A percentile compares a stretch with the other conserved stretches of the same genome.
Evolutionary conservation across 2,329 filamentous ascomycete species (phyloP).

Genomic region (Apiospora saccharicola): DNA sequence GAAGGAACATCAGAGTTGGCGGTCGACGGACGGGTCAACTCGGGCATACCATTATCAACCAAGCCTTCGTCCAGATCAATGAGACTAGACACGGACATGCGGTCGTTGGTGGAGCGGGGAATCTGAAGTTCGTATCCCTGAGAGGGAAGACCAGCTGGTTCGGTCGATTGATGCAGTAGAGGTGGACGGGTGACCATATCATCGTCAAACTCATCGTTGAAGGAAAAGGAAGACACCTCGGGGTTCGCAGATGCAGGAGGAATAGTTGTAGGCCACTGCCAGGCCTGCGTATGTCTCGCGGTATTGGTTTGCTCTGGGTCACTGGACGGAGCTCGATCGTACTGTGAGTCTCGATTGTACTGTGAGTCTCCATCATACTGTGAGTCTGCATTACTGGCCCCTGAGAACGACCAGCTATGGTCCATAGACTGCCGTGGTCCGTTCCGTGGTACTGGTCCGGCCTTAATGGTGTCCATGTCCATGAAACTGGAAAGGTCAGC

Average conservation of each 20-base stretch:
- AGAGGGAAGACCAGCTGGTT: constrained; percentile 52
- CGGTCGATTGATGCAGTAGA: constrained; percentile 59
- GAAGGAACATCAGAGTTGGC: constrained; percentile 66
- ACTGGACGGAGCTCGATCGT: constrained; percentile 59
- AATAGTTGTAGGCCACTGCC: constrained; percentile 65
- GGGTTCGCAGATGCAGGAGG: constrained; percentile 61
- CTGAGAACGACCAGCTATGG: constrained; percentile 54
- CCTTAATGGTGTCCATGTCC: constrained; percentile 67
- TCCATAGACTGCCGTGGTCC: constrained; percentile 57
- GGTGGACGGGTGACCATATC: constrained; percentile 49
- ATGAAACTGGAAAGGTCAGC: constrained; percentile 64
- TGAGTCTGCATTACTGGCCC: constrained; percentile 46
- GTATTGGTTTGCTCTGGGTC: constrained; percentile 64
- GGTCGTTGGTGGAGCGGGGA: constrained; percentile 45
- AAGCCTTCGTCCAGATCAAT: constrained; percentile 54
- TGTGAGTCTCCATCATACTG: constrained; percentile 45
- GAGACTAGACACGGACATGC: constrained; percentile 53
- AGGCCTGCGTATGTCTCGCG: constrained; percentile 61
- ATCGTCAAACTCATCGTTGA: constrained; percentile 45
- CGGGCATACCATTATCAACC: constrained; percentile 56
- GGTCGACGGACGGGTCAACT: constrained; percentile 63
- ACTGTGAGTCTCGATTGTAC: constrained; percentile 44
- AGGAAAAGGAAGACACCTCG: constrained; percentile 60
- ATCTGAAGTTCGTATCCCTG: constrained; percentile 51
- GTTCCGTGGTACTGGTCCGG: constrained; percentile 36